Evolutionary conservation across 2,329 filamentous ascomycete species (phyloP).

Genomic region (Graphiopsis chlorocephala): DNA sequence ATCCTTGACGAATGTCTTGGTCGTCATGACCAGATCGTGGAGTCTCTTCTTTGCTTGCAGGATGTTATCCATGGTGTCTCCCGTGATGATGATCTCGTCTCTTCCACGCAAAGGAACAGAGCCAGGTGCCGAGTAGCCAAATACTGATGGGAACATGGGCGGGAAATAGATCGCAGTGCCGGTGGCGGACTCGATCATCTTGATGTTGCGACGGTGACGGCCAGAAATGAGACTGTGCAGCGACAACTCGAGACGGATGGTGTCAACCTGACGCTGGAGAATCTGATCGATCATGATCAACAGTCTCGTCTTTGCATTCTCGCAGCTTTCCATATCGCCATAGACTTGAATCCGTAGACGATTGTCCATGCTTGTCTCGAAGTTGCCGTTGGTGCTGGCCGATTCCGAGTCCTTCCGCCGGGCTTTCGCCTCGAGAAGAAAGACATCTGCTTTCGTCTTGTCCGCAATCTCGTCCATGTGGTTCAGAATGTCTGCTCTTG

Average conservation of each 20-base stretch:
- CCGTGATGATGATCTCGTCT: conserved; percentile 92
- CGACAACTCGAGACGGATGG: conserved; percentile 76
- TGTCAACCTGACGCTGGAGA: conserved; percentile 72
- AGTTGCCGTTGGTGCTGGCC: conserved; percentile 71
- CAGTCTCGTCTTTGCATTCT: conserved; percentile 94
- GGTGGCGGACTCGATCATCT: conserved; percentile 91
- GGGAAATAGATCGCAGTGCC: conserved; percentile 98
- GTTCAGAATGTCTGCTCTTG: conserved; percentile 69
- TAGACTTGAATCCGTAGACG: conserved; percentile 91
- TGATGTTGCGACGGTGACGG: conserved; percentile 94
- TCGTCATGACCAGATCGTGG: conserved; percentile 75
- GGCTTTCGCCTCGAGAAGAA: conserved; percentile 81
- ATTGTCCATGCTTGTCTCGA: conserved; percentile 80
- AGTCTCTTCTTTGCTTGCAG: conserved; percentile 86
- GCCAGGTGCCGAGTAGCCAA: conserved; percentile 81
- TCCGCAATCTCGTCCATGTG: conserved; percentile 83
- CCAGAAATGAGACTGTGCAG: conserved; percentile 91
- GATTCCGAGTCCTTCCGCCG: conserved; percentile 70
- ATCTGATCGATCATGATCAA: conserved; percentile 97
- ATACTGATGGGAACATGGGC: conserved; percentile 86
- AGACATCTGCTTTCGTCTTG: conserved; percentile 94
- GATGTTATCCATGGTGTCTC: conserved; percentile 80
- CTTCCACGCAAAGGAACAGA: conserved; percentile 73
- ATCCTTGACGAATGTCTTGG: conserved; percentile 80
- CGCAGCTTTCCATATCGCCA: conserved; percentile 89